Evolutionary conservation across 306 rosid genomes (phyloP).

Genomic region (Erythrophleum fordii): DNA sequence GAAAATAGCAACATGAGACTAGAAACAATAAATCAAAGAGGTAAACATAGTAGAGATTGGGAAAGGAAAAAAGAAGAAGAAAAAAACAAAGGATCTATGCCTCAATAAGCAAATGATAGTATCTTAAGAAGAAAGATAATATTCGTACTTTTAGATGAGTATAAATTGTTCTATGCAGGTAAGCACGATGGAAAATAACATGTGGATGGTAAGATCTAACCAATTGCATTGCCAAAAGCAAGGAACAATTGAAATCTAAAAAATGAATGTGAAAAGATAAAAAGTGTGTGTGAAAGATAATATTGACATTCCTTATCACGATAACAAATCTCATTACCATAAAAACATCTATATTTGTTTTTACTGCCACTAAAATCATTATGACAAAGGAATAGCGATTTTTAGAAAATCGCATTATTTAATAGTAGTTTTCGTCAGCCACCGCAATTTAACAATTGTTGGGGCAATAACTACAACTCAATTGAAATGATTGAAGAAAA

Average conservation of each 20-base stretch:
- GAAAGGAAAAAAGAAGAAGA: constrained; percentile 4
- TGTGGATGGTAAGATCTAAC: constrained; percentile 86
- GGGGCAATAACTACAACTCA: too few species aligned
- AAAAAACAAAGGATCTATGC: constrained; percentile 18
- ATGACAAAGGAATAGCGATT: too few species aligned
- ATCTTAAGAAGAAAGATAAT: constrained; percentile 14
- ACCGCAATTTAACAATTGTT: too few species aligned
- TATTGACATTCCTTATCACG: constrained; percentile 85
- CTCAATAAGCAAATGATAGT: constrained; percentile 25
- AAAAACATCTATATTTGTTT: too few species aligned
- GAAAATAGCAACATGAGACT: constrained; percentile 40
- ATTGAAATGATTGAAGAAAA: too few species aligned
- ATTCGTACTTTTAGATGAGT: constrained; percentile 79
- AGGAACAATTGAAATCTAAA: constrained; percentile 12
- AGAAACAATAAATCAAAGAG: constrained; percentile 28
- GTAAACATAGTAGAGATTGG: background rate
- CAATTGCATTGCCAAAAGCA: constrained; percentile 43
- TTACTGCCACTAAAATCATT: too few species aligned
- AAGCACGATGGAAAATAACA: constrained; percentile 89
- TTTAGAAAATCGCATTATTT: too few species aligned
- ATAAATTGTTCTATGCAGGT: constrained; percentile 89
- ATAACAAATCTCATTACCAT: constrained; percentile 93
- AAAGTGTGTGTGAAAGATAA: constrained; percentile 28
- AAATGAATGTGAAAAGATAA: constrained; percentile 26
- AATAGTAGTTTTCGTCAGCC: too few species aligned